Percentiles rank a stretch among this genome's conserved stretches.
Evolutionary conservation across 140 eudicot species (phyloP).

Genomic region (Ambrosia hybrid): DNA sequence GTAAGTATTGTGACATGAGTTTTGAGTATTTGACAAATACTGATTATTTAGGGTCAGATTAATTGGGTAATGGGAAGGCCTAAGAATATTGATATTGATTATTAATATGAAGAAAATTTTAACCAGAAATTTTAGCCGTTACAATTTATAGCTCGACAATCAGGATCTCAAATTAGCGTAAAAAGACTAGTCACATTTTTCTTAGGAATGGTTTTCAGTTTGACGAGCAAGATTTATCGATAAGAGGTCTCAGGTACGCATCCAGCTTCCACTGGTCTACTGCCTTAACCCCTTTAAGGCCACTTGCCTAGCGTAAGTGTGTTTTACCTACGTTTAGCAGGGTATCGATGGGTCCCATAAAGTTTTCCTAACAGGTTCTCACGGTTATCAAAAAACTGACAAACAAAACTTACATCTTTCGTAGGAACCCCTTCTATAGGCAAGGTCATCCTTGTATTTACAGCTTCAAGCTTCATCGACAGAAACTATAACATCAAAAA

Average conservation of each 20-base stretch:
- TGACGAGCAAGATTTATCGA: not conserved
- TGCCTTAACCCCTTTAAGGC: not conserved
- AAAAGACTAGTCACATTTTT: not conserved
- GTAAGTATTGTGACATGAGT: not conserved
- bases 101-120: no score
- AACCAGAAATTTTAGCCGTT: no score
- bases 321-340: not conserved
- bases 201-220: not conserved
- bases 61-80: no score
- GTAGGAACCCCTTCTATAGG: constrained; percentile 60
- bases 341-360: not conserved
- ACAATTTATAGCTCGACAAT: not conserved
- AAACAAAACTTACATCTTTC: constrained; percentile 65
- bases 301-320: not conserved
- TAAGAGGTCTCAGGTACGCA: not conserved
- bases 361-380: not conserved
- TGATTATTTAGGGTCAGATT: not conserved
- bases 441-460: constrained; percentile 62
- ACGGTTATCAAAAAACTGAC: not conserved
- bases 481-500: constrained; percentile 56
- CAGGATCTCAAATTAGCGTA: constrained; percentile 9
- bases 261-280: not conserved
- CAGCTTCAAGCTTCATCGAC: constrained; percentile 99
- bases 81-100: no score
- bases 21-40: not conserved